These are phyloP conservation scores for Zalaria sp. DNA, from an alignment of 2,329 filamentous ascomycete species.

Conservation along the genomic window DNA sequence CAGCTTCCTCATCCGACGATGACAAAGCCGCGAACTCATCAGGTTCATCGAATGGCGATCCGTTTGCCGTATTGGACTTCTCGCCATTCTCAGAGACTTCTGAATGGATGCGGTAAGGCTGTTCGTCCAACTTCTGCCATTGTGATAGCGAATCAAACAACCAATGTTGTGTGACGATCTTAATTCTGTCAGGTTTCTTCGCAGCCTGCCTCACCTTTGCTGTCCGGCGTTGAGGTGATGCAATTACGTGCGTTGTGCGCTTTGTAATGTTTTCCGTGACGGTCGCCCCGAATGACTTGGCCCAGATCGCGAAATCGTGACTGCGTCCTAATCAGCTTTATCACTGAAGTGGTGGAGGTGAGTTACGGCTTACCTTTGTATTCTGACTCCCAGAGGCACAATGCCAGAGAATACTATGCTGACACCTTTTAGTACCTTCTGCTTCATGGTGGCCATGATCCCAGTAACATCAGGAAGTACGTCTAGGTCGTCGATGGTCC, in stretches of 20 bases:
- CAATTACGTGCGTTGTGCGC: slow-evolving; percentile 55
- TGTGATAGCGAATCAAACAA: slow-evolving; percentile 69
- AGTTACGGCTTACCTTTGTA: slow-evolving; percentile 38
- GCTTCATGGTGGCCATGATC: slow-evolving; percentile 74
- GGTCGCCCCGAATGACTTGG: slow-evolving; percentile 69
- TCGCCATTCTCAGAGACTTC: slow-evolving; percentile 46
- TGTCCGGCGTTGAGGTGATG: slow-evolving; percentile 58
- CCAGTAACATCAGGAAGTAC: slow-evolving; percentile 72
- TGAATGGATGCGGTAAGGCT: slow-evolving; percentile 63
- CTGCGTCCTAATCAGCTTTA: slow-evolving; percentile 20
- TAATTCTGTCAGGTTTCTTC: slow-evolving; percentile 56
- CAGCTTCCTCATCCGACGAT: slow-evolving; percentile 30
- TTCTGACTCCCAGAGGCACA: slow-evolving; percentile 66
- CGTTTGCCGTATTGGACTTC: background rate
- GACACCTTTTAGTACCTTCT: slow-evolving; percentile 56
- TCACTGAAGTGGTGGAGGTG: background rate
- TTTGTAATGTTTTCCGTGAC: slow-evolving; percentile 44
- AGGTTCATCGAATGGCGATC: slow-evolving; percentile 20
- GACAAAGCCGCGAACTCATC: slow-evolving; percentile 23
- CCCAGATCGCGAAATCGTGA: slow-evolving; percentile 79
- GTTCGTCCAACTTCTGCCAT: slow-evolving; percentile 71
- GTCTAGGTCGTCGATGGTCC: slow-evolving; percentile 32
- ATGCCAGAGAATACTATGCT: slow-evolving; percentile 83
- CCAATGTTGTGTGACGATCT: slow-evolving; percentile 88
- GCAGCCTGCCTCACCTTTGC: slow-evolving; percentile 84